Percentiles rank a stretch among this genome's conserved stretches.
Evolutionary conservation across 1,139 yeast species (phyloP).

Genomic region (Candida labiduridarum): DNA sequence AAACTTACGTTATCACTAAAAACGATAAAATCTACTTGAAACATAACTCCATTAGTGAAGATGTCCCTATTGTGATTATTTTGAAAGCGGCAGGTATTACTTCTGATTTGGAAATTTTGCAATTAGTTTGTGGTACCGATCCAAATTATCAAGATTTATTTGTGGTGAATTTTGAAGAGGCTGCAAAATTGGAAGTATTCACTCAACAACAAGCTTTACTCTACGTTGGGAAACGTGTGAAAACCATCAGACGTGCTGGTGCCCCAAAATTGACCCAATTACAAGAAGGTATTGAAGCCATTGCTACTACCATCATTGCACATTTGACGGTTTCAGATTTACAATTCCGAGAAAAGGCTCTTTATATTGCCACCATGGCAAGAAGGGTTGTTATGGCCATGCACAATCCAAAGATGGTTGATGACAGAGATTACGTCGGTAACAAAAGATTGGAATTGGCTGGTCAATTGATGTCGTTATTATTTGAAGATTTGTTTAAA

Average conservation of each 20-base stretch:
- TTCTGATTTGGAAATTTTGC: constrained; percentile 91
- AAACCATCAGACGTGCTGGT: constrained; percentile 85
- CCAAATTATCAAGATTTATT: constrained; percentile 88
- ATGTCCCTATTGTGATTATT: constrained; percentile 89
- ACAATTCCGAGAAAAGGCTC: constrained; percentile 91
- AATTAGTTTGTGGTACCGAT: constrained; percentile 89
- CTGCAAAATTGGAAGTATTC: constrained; percentile 79
- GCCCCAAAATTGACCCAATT: constrained; percentile 76
- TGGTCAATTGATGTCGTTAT: constrained; percentile 91
- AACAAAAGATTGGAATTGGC: constrained; percentile 96
- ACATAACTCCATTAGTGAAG: constrained; percentile 94
- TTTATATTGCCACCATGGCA: constrained; percentile 95
- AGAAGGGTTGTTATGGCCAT: constrained; percentile 95
- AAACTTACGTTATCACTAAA: constrained; percentile 92
- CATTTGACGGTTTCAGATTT: constrained; percentile 85
- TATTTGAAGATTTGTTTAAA: constrained; percentile 95
- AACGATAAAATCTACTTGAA: constrained; percentile 87
- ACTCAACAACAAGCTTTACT: constrained; percentile 95
- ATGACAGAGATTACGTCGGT: constrained; percentile 98
- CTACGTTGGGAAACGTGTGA: constrained; percentile 87
- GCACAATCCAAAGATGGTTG: constrained; percentile 93
- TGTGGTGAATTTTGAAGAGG: constrained; percentile 92
- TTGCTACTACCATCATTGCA: constrained; percentile 95
- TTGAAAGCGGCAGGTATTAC: constrained; percentile 95
- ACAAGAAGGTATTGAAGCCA: constrained; percentile 97